Conservation (phyloP, 2,329 filamentous ascomycete species). For the Colletotrichum tropicicola region DNA sequence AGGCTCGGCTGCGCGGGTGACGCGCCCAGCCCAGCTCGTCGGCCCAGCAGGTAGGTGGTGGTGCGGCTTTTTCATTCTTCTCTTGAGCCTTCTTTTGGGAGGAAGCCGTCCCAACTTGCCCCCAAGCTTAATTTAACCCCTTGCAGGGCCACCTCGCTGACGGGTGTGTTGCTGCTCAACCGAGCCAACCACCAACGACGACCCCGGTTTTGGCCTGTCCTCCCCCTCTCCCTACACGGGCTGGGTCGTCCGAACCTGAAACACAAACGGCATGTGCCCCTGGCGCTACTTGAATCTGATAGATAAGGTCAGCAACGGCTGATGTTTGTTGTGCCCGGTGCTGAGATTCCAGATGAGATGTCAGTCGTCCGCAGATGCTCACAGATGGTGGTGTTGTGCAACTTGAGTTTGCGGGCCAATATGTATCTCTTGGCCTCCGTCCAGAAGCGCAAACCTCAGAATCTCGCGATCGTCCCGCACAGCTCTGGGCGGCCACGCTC, state of each 20-base stretch:
- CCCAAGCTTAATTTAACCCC: constrained; percentile 23
- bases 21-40: not conserved
- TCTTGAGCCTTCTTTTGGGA: not conserved
- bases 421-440: not conserved
- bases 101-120: not conserved
- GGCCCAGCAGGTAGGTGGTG: not conserved
- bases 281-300: constrained; percentile 21
- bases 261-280: constrained; percentile 20
- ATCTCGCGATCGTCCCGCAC: constrained; percentile 7
- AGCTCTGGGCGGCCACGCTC: not conserved
- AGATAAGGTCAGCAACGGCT: not conserved
- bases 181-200: constrained; percentile 7
- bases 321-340: not conserved
- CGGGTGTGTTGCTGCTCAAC: not conserved
- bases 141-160: not conserved
- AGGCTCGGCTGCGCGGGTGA: constrained; percentile 6
- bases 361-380: not conserved
- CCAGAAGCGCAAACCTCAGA: constrained; percentile 1
- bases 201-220: not conserved
- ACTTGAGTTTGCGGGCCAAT: not conserved
- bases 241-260: constrained; percentile 24
- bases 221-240: not conserved
- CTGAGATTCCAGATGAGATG: not conserved
- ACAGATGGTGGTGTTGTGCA: not conserved
- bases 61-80: not conserved